A percentile compares a stretch with the other conserved stretches of the same genome.
phyloP scores from a whole-genome alignment of 2,329 filamentous ascomycete species.

The Cladophialophora carrionii region DNA sequence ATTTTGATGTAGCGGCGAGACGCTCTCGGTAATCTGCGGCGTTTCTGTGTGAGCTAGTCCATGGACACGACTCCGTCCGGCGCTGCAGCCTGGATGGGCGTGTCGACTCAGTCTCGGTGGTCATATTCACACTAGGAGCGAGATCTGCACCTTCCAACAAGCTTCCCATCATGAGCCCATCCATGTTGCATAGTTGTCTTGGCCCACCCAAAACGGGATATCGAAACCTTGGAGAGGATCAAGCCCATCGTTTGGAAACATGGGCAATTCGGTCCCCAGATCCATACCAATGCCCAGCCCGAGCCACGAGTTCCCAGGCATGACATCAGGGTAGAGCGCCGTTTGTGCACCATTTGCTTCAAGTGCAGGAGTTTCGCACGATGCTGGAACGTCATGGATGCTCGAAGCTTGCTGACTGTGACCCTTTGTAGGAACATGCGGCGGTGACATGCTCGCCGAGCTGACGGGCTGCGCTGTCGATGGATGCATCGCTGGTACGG shows the following conservation, averaged over 20 bases:
- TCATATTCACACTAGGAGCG: neutral
- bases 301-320: conserved; percentile 10
- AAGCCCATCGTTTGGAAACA: conserved; percentile 13
- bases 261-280: conserved; percentile 15
- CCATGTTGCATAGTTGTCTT: conserved; percentile 25
- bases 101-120: neutral
- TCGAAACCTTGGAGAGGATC: conserved; percentile 29
- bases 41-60: neutral
- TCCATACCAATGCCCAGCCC: conserved; percentile 17
- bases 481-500: neutral
- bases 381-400: neutral
- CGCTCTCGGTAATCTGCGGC: neutral
- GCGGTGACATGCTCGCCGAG: neutral
- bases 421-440: neutral
- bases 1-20: neutral
- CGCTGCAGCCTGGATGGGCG: neutral
- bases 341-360: neutral
- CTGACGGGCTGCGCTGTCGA: neutral
- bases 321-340: conserved; percentile 7
- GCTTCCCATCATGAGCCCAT: conserved; percentile 6
- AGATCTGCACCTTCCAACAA: neutral
- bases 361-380: neutral
- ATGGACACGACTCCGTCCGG: too few species aligned
- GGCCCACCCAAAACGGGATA: conserved; percentile 26
- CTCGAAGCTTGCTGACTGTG: conserved; percentile 1